These are phyloP conservation scores for Botrytis hyacinthi DNA, from an alignment of 2,329 filamentous ascomycete species.

Conservation along the genomic window DNA sequence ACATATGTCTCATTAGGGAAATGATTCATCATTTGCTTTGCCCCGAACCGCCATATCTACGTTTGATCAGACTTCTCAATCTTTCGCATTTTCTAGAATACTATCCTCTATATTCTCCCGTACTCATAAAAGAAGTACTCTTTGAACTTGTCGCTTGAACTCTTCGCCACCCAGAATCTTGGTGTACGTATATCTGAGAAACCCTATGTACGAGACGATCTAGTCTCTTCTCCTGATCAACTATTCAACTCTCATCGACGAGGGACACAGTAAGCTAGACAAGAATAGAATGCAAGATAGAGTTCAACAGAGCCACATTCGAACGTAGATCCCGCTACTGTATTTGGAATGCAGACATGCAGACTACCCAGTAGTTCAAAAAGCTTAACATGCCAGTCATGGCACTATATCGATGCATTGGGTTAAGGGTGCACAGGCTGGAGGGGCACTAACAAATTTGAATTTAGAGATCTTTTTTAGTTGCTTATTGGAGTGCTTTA, in stretches of 20 bases:
- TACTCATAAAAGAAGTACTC: background rate
- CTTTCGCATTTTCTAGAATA: background rate
- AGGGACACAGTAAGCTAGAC: background rate
- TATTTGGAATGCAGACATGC: background rate
- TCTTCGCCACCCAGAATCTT: background rate
- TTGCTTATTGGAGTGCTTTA: background rate
- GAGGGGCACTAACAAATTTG: background rate
- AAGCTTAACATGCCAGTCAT: background rate
- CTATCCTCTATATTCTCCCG: background rate
- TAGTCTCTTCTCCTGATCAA: background rate
- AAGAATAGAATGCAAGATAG: background rate
- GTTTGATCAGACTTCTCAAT: background rate
- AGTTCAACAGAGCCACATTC: background rate
- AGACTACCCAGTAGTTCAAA: background rate
- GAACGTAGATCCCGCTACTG: background rate
- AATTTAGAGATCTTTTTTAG: background rate
- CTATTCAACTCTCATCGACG: background rate
- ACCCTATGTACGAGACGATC: background rate
- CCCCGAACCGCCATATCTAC: background rate
- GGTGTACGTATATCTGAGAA: background rate
- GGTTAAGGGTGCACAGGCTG: background rate
- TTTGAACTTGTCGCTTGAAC: background rate
- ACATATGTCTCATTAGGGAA: background rate
- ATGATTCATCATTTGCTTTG: background rate
- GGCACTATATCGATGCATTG: background rate